These are phyloP conservation scores for Allium fistulosum DNA, from an alignment of 106 monocot species.

Conservation along the genomic window DNA sequence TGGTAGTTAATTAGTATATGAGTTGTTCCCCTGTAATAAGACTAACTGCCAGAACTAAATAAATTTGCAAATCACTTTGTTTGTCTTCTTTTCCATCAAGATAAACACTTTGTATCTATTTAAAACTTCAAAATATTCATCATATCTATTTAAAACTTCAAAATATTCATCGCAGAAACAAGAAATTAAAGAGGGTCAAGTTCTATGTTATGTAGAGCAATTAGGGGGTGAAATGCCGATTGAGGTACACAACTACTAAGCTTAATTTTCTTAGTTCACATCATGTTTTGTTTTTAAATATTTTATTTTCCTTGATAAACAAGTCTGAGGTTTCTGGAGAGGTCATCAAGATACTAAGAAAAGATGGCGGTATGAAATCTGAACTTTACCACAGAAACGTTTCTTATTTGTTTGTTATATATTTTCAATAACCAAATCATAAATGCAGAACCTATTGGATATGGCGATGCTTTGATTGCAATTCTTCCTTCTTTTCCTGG, in stretches of 20 bases:
- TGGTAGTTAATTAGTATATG: no score
- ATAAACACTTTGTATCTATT: no score
- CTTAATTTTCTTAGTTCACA: no score
- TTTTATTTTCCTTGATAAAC: no score
- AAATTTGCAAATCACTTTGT: no score
- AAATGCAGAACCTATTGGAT: constrained; percentile 63
- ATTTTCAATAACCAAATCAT: neutral
- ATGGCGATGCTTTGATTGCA: constrained; percentile 68
- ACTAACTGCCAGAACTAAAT: no score
- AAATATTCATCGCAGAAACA: constrained; percentile 31
- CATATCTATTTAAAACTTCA: no score
- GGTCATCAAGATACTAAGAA: constrained; percentile 64
- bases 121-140: no score
- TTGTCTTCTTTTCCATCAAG: no score
- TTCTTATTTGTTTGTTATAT: neutral
- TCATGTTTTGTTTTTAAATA: no score
- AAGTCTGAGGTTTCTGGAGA: constrained; percentile 82
- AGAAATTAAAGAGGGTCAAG: constrained; percentile 68
- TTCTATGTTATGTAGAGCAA: constrained; percentile 69
- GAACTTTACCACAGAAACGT: neutral
- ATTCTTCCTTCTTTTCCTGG: constrained; percentile 77
- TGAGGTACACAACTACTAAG: constrained; percentile 27
- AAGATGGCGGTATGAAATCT: constrained; percentile 44
- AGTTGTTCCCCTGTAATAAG: no score
- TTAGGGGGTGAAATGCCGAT: constrained; percentile 73